Evolutionary conservation across 2,329 filamentous ascomycete species (phyloP), one percentile per base, ranked within the genome.

Genomic region (Myriosclerotinia duriaeana): DNA sequence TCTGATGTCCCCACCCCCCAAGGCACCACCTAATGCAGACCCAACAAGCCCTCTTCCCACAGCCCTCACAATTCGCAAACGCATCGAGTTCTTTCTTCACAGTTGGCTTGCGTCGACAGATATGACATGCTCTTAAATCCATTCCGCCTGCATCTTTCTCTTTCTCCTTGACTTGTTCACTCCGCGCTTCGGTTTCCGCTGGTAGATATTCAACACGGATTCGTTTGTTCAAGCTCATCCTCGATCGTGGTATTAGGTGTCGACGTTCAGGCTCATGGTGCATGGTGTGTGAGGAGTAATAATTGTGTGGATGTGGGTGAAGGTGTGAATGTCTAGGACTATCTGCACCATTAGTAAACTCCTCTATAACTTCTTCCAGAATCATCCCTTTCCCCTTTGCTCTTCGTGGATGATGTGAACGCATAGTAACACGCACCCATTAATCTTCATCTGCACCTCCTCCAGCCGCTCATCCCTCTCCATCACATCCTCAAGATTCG

Each of bases 11-110:
- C 38, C 62, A 50, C 62, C 69, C 15, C 62, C 69, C 50, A 78
- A 65, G 78, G 71, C 89, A 91, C 70, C 85, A 79, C 36, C 89
- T 79, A 54, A 89, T 84, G 74, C 89, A 91, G n/a, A 91, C 81
- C 73, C 84, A 90, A 74, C 89, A 91, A 0, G 88, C 85, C 53
- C 87, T 81, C 69, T 84, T 79, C 12, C 81, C 80, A 73, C 89
- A 91, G 17, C 84, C 82, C 70, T 84, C 79, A 75, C 89, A 91
- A 72, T 86, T 81, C 56, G 86, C 83, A 73, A 87, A 90, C 12
- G 84, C 85, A 75, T 89, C 87, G 44, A 91, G 81, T 66, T 91
- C 87, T 7, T 82, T 82, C 74, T 85, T 89, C 71, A 86, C 86
- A 63, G 82, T 87, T 1, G 89, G 89, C 64, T 84, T 83, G 53